Evolutionary conservation across 1,139 yeast species (phyloP).

Genomic region (Zygosaccharomyces sapae): DNA sequence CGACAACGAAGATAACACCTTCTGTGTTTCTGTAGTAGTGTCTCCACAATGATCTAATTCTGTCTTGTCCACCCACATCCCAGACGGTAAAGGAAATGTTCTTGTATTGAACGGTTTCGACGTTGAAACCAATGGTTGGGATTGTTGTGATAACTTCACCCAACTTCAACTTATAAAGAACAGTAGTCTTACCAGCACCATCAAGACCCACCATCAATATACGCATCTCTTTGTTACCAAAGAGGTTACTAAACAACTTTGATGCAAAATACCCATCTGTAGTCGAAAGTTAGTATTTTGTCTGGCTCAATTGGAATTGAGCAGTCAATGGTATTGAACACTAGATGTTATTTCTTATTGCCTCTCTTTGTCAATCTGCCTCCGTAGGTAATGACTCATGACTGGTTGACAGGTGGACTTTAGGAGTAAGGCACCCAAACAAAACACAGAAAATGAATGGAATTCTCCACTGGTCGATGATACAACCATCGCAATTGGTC

Average conservation of each 20-base stretch:
- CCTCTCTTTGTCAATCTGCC: too few relatives aligned
- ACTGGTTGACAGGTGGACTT: not conserved
- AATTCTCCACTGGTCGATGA: too few relatives aligned
- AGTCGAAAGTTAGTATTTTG: not conserved
- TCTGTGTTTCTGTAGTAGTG: slow-evolving; percentile 92
- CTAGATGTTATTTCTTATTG: not conserved
- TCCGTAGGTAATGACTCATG: not conserved
- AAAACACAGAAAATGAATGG: too few relatives aligned
- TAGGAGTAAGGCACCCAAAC: not conserved
- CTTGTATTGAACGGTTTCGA: slow-evolving; percentile 90
- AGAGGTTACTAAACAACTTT: slow-evolving; percentile 81
- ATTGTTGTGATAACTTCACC: slow-evolving; percentile 92
- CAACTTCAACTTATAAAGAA: slow-evolving; percentile 79
- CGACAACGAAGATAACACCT: slow-evolving; percentile 90
- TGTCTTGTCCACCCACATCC: slow-evolving; percentile 98
- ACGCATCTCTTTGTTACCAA: slow-evolving; percentile 81
- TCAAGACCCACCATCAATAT: slow-evolving; percentile 92
- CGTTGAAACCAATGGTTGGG: slow-evolving; percentile 93
- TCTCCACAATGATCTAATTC: slow-evolving; percentile 94
- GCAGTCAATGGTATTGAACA: not conserved
- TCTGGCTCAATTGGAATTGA: too few relatives aligned
- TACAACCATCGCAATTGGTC: too few relatives aligned
- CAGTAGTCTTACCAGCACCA: slow-evolving; percentile 91
- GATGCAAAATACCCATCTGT: slow-evolving; percentile 82
- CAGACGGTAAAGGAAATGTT: slow-evolving; percentile 91